Conservation (phyloP, 2,329 filamentous ascomycete genomes). For the Ilyonectria sp. region DNA sequence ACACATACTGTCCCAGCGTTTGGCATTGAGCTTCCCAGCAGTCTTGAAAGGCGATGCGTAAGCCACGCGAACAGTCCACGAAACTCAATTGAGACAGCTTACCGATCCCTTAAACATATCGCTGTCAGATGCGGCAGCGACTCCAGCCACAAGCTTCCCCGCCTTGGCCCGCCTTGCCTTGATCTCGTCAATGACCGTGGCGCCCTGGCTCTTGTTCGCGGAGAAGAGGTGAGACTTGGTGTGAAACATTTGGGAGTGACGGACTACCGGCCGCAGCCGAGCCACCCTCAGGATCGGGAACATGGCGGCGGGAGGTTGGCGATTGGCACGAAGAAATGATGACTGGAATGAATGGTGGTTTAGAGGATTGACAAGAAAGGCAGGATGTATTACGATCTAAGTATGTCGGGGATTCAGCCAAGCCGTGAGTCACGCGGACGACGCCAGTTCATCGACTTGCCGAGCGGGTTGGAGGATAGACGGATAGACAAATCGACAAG, state of each 20-base stretch:
- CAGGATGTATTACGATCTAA: constrained; percentile 11
- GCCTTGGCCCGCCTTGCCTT: constrained; percentile 71
- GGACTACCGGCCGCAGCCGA: constrained; percentile 32
- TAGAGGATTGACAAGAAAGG: neutral
- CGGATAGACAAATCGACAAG: constrained; percentile 5
- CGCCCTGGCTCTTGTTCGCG: constrained; percentile 40
- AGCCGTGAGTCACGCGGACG: neutral
- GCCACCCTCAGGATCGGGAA: constrained; percentile 39
- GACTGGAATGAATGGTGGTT: neutral
- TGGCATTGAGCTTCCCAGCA: constrained; percentile 79
- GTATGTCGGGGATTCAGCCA: neutral
- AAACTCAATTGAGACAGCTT: constrained; percentile 46
- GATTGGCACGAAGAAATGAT: neutral
- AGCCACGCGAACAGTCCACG: neutral
- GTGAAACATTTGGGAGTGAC: constrained; percentile 37
- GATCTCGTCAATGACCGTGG: constrained; percentile 51
- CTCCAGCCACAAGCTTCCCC: constrained; percentile 80
- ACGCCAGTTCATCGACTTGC: neutral
- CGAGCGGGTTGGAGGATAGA: neutral
- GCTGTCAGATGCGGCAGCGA: constrained; percentile 83
- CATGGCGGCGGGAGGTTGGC: constrained; percentile 35
- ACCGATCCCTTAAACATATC: constrained; percentile 87
- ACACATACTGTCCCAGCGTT: constrained; percentile 87
- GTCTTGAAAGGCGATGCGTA: constrained; percentile 44
- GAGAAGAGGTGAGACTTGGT: constrained; percentile 37